Conservation (phyloP, 2,329 filamentous ascomycete genomes). For the Aspergillus chevalieri region DNA sequence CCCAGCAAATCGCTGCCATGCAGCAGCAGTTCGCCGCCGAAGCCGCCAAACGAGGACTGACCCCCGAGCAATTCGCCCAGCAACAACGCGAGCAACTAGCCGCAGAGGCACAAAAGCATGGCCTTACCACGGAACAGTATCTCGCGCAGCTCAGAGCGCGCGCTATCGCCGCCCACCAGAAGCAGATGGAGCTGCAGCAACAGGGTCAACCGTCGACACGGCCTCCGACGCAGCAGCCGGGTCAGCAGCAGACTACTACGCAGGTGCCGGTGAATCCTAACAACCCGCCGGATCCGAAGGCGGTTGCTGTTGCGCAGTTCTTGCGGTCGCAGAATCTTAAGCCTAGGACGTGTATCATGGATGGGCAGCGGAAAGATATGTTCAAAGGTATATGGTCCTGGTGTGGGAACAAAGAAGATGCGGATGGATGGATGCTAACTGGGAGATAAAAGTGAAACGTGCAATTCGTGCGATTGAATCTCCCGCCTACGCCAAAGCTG, state of each 20-base stretch:
- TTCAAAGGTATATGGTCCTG: slow-evolving; percentile 65
- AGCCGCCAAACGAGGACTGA: slow-evolving; percentile 77
- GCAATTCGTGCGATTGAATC: slow-evolving; percentile 86
- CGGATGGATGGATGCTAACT: background rate
- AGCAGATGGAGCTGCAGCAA: slow-evolving; percentile 30
- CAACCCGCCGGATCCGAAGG: slow-evolving; percentile 75
- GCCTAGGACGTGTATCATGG: slow-evolving; percentile 81
- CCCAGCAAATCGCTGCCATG: slow-evolving; percentile 79
- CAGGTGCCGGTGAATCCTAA: slow-evolving; percentile 44
- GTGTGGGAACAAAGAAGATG: background rate
- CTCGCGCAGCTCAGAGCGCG: slow-evolving; percentile 40
- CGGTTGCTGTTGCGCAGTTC: slow-evolving; percentile 83
- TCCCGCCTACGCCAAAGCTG: slow-evolving; percentile 80
- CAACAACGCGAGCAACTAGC: slow-evolving; percentile 43
- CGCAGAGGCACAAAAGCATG: slow-evolving; percentile 46
- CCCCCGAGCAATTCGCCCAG: slow-evolving; percentile 76
- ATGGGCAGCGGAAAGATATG: slow-evolving; percentile 97
- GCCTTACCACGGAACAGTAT: slow-evolving; percentile 48
- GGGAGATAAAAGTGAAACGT: slow-evolving; percentile 67
- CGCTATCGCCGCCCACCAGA: slow-evolving; percentile 41
- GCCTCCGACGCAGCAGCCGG: slow-evolving; percentile 30
- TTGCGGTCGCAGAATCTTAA: slow-evolving; percentile 79
- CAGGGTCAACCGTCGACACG: slow-evolving; percentile 36
- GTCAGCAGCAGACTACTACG: slow-evolving; percentile 35
- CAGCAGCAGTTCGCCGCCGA: slow-evolving; percentile 76